These are phyloP conservation scores for Pythium brassicae DNA, from an alignment of 352 stramenopile genomes.

Conservation along the genomic window DNA sequence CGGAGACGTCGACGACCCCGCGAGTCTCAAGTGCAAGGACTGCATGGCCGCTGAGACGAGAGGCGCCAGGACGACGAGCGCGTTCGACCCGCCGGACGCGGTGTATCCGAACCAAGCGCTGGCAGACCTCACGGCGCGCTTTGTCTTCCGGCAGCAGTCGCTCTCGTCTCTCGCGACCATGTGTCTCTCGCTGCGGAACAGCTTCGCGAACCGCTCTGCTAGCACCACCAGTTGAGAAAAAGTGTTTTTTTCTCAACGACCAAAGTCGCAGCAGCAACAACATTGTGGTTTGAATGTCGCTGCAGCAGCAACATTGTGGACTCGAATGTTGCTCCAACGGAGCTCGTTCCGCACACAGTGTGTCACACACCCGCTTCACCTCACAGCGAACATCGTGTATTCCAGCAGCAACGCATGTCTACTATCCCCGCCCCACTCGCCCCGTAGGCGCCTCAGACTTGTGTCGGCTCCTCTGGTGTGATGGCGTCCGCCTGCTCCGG, in stretches of 20 bases:
- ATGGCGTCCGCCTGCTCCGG: neutral
- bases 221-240: neutral
- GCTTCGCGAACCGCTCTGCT: constrained; percentile 33
- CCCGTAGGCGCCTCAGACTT: too few relatives aligned
- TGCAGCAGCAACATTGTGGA: too few relatives aligned
- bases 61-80: too few relatives aligned
- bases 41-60: neutral
- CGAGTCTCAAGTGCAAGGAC: constrained; percentile 48
- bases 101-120: constrained; percentile 69
- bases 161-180: constrained; percentile 60
- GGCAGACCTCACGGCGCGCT: constrained; percentile 64
- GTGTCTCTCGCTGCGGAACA: constrained; percentile 64
- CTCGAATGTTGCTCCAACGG: too few relatives aligned
- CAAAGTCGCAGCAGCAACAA: too few relatives aligned
- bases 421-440: too few relatives aligned
- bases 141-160: constrained; percentile 71
- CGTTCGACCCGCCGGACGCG: constrained; percentile 31
- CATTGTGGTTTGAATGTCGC: too few relatives aligned
- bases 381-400: too few relatives aligned
- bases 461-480: too few relatives aligned
- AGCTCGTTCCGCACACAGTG: too few relatives aligned
- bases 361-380: too few relatives aligned
- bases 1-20: constrained; percentile 28
- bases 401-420: neutral
- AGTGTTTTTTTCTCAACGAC: too few relatives aligned